Evolutionary conservation across 306 rosid species (phyloP).

Genomic region (Begonia peltatifolia): DNA sequence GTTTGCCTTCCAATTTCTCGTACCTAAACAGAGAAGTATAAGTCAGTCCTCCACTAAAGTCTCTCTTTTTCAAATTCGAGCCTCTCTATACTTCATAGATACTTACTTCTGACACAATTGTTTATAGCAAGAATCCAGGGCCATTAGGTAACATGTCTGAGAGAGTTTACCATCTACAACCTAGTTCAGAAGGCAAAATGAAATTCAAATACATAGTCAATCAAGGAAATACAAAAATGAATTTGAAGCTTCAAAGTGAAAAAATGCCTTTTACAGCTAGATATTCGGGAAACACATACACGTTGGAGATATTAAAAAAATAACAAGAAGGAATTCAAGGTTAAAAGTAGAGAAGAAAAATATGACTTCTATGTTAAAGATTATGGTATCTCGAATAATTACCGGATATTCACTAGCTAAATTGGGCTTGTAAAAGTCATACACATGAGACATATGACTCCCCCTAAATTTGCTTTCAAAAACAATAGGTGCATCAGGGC

Average conservation of each 20-base stretch:
- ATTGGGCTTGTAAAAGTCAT: conserved; percentile 96
- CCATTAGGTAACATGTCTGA: conserved; percentile 91
- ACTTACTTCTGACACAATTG: conserved; percentile 63
- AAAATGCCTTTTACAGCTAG: too few relatives aligned
- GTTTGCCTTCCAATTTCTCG: conserved; percentile 68
- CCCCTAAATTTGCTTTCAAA: conserved; percentile 95
- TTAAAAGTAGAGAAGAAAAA: too few relatives aligned
- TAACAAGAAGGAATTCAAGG: too few relatives aligned
- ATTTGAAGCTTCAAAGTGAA: too few relatives aligned
- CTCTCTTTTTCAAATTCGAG: not conserved
- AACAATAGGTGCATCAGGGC: conserved; percentile 88
- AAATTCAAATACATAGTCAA: too few relatives aligned
- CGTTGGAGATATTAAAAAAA: too few relatives aligned
- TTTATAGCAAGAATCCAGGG: conserved; percentile 87
- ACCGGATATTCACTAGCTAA: conserved; percentile 99
- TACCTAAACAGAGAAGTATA: conserved; percentile 28
- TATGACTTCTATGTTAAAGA: too few relatives aligned
- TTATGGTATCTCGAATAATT: conserved; percentile 4
- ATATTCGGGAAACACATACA: too few relatives aligned
- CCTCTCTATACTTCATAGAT: conserved; percentile 1
- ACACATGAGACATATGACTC: conserved; percentile 85
- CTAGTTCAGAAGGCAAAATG: too few relatives aligned
- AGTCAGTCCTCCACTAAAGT: not conserved
- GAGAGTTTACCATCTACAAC: conserved; percentile 98
- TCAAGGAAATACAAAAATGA: too few relatives aligned